Percentiles rank a stretch among this genome's conserved stretches.
These are phyloP conservation scores for Xylaria sp. DNA, from an alignment of 2,329 filamentous ascomycete species.

Conservation along the genomic window DNA sequence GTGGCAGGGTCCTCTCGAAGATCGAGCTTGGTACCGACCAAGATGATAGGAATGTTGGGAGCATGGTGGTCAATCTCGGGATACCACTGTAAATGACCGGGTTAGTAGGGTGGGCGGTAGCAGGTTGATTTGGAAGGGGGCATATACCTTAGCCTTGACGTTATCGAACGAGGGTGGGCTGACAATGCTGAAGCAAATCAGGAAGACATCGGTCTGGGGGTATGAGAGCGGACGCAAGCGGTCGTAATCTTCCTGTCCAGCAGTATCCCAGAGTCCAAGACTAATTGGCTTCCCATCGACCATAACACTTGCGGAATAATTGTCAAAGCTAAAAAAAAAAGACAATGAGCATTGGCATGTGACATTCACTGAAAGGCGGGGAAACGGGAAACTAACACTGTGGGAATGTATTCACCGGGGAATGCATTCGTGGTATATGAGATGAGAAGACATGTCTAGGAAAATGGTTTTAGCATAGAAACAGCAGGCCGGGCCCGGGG, in stretches of 20 bases:
- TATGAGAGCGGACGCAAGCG: conserved; percentile 94
- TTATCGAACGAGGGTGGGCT: conserved; percentile 98
- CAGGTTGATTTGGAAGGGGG: not conserved
- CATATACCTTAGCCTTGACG: conserved; percentile 92
- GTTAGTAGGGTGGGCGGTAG: conserved; percentile 27
- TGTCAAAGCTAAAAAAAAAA: conserved; percentile 80
- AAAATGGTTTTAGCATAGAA: conserved; percentile 10
- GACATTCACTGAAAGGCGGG: conserved; percentile 15
- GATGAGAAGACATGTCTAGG: conserved; percentile 95
- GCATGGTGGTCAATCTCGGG: conserved; percentile 98
- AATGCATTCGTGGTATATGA: conserved; percentile 99
- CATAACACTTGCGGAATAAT: conserved; percentile 99
- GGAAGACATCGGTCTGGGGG: conserved; percentile 97
- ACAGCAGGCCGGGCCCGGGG: not conserved
- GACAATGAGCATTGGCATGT: conserved; percentile 35
- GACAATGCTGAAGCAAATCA: conserved; percentile 98
- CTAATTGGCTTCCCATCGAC: conserved; percentile 98
- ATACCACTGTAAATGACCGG: conserved; percentile 75
- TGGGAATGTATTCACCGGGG: conserved; percentile 99
- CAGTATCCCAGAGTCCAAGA: conserved; percentile 97
- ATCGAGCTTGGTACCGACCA: conserved; percentile 97
- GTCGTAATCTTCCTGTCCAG: conserved; percentile 98
- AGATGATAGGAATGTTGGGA: conserved; percentile 93
- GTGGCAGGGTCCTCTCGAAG: conserved; percentile 89
- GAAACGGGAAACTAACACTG: conserved; percentile 74